Evolutionary conservation across 2,329 filamentous ascomycete species (phyloP).

Genomic region (Tetracladium maxilliforme): DNA sequence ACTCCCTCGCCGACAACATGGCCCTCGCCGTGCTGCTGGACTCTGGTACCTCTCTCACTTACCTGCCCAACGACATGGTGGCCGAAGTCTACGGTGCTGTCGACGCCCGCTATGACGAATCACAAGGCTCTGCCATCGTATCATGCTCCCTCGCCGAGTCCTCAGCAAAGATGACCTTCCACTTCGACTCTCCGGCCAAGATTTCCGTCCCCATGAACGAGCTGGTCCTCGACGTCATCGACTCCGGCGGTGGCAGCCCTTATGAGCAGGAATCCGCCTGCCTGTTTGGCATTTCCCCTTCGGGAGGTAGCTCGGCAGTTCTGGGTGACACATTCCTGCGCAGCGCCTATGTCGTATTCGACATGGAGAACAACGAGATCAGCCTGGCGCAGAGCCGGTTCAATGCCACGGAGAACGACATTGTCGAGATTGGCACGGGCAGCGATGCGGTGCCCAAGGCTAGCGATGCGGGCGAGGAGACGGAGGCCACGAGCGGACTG

Average conservation of each 20-base stretch:
- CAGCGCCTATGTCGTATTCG: slow-evolving; percentile 63
- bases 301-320: slow-evolving; percentile 38
- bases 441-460: slow-evolving; percentile 36
- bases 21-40: slow-evolving; percentile 54
- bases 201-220: slow-evolving; percentile 44
- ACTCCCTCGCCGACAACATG: slow-evolving; percentile 26
- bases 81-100: slow-evolving; percentile 41
- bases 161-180: slow-evolving; percentile 30
- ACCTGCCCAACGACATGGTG: slow-evolving; percentile 43
- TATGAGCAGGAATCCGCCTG: slow-evolving; percentile 41
- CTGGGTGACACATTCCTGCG: slow-evolving; percentile 64
- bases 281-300: slow-evolving; percentile 51
- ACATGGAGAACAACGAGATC: slow-evolving; percentile 57
- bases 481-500: slow-evolving; percentile 33
- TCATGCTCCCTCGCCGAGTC: slow-evolving; percentile 34
- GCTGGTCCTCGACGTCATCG: slow-evolving; percentile 38
- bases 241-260: slow-evolving; percentile 25
- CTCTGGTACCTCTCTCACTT: slow-evolving; percentile 53
- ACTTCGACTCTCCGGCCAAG: slow-evolving; percentile 30
- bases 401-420: slow-evolving; percentile 32
- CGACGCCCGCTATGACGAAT: slow-evolving; percentile 39
- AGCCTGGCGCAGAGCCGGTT: slow-evolving; percentile 54
- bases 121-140: slow-evolving; percentile 42
- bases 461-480: slow-evolving; percentile 29
- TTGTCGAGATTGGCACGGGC: slow-evolving; percentile 40